Evolutionary conservation across 2,329 filamentous ascomycete species (phyloP).

Genomic region (Alternaria ventricosa): DNA sequence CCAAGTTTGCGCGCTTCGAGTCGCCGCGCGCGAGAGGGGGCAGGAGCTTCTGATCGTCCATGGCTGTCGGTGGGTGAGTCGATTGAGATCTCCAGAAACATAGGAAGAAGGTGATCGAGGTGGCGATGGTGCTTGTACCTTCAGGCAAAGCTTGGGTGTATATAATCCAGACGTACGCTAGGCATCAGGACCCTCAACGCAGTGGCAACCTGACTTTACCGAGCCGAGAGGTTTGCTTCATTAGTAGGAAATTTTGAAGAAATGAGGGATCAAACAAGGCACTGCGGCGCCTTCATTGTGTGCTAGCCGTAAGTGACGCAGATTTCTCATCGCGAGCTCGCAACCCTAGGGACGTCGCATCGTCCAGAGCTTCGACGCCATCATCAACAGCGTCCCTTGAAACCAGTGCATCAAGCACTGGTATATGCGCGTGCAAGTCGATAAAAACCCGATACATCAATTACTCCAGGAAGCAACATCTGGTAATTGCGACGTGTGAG

Average conservation of each 20-base stretch:
- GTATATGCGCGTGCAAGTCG: too few relatives aligned
- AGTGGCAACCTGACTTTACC: background rate
- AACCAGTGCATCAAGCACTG: too few relatives aligned
- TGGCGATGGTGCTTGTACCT: background rate
- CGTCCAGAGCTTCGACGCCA: background rate
- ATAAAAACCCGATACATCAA: background rate
- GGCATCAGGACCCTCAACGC: background rate
- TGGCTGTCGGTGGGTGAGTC: too few relatives aligned
- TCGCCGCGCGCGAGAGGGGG: background rate
- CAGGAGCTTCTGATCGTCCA: background rate
- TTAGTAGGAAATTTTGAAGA: background rate
- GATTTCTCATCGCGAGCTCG: background rate
- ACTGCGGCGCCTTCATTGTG: too few relatives aligned
- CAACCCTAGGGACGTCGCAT: background rate
- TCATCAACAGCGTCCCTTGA: rapidly evolving
- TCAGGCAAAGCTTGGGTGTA: too few relatives aligned
- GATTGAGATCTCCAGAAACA: background rate
- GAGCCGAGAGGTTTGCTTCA: background rate
- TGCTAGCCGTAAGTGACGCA: too few relatives aligned
- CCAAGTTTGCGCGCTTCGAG: background rate
- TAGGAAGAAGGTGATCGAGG: rapidly evolving
- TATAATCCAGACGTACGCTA: background rate
- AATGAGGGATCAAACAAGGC: too few relatives aligned
- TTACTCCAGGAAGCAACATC: background rate
- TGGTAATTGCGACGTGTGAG: background rate